Conservation (phyloP, 2,329 filamentous ascomycete genomes). For the Fusarium humuli region DNA sequence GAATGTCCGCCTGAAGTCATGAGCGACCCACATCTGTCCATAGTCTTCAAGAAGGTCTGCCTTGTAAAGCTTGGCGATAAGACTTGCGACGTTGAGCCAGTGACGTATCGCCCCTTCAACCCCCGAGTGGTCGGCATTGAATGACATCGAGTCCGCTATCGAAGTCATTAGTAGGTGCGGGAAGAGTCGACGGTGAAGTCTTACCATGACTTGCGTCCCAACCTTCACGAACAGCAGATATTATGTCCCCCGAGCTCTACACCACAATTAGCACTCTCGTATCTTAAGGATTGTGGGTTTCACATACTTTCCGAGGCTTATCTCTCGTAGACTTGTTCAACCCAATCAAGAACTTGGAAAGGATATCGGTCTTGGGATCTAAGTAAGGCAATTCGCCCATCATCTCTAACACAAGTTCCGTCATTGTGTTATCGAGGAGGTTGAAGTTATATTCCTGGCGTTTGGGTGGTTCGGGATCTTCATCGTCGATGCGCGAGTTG, state of each 20-base stretch:
- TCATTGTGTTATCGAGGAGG: background rate
- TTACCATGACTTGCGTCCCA: slow-evolving; percentile 8
- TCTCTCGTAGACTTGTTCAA: background rate
- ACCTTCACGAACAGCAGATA: background rate
- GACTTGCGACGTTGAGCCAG: slow-evolving; percentile 6
- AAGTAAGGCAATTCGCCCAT: background rate
- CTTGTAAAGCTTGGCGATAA: slow-evolving; percentile 10
- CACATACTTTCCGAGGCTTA: background rate
- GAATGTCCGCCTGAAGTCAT: background rate
- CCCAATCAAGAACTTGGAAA: background rate
- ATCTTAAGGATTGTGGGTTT: rapidly evolving
- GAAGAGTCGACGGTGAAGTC: rapidly evolving
- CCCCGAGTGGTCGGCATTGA: too few relatives aligned
- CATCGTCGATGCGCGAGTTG: background rate
- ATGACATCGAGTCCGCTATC: background rate
- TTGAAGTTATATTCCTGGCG: background rate
- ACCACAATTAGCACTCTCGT: background rate
- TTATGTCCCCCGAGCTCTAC: background rate
- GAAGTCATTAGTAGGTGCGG: rapidly evolving
- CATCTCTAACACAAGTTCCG: background rate
- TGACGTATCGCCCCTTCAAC: background rate
- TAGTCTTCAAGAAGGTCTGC: background rate
- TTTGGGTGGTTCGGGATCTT: background rate
- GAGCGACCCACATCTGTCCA: background rate
- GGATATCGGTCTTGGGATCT: background rate